These are phyloP conservation scores for Phialophora tarda DNA, from an alignment of 2,329 filamentous ascomycete species.

Conservation along the genomic window DNA sequence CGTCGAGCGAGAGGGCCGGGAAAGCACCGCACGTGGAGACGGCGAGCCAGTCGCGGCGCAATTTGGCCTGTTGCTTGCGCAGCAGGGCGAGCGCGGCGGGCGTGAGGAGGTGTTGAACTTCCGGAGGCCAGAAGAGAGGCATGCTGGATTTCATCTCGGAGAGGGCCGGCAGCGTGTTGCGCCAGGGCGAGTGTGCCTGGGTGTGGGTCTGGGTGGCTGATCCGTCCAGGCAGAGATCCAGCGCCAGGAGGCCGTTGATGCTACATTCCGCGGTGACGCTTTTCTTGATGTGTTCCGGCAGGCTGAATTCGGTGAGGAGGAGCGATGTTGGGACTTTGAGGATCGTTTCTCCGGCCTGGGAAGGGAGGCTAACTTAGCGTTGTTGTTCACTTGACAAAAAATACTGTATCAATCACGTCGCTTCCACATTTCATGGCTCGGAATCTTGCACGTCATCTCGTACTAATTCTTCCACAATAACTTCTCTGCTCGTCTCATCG, in stretches of 20 bases:
- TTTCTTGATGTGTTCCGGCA: not conserved
- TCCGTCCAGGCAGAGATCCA: slow-evolving; percentile 18
- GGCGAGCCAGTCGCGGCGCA: slow-evolving; percentile 20
- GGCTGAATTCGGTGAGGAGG: slow-evolving; percentile 10
- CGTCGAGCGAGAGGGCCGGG: not conserved
- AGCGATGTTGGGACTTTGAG: slow-evolving; percentile 17
- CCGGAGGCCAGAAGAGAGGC: slow-evolving; percentile 18
- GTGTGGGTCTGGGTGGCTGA: not conserved
- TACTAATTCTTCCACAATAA: not conserved
- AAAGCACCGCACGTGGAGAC: slow-evolving; percentile 6
- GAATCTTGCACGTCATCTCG: not conserved
- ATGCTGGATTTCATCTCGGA: slow-evolving; percentile 9
- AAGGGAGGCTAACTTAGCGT: not conserved
- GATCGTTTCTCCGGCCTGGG: slow-evolving; percentile 19
- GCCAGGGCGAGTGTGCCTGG: slow-evolving; percentile 7
- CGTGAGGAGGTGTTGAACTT: slow-evolving; percentile 12
- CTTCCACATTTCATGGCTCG: not conserved
- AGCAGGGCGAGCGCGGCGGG: slow-evolving; percentile 10
- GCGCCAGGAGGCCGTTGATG: slow-evolving; percentile 22
- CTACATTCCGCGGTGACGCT: slow-evolving; percentile 1
- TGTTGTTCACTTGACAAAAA: too few relatives aligned
- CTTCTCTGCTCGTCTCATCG: not conserved
- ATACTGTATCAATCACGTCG: not conserved
- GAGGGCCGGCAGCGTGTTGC: slow-evolving; percentile 12
- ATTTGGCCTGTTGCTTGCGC: slow-evolving; percentile 14